A percentile compares a stretch with the other conserved stretches of the same genome.
phyloP scores from a whole-genome alignment of 345 rosid species.

The Corchorus olitorius region DNA sequence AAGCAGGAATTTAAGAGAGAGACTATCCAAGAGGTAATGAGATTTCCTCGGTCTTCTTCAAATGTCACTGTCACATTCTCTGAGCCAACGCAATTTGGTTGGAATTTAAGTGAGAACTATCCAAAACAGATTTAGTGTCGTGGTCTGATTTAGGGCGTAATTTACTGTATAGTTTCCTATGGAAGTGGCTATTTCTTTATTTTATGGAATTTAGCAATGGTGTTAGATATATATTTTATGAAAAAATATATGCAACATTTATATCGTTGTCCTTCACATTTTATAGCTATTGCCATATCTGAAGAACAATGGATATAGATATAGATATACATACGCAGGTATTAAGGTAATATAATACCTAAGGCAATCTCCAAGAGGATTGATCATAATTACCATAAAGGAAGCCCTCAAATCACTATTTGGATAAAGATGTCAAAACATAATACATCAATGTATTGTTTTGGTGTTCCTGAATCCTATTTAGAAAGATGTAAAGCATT shows the following conservation, averaged over 20 bases:
- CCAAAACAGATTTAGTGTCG: not conserved
- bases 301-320: not conserved
- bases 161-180: no score
- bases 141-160: not conserved
- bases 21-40: not conserved
- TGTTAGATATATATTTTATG: not conserved
- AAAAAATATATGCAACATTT: not conserved
- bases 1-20: not conserved
- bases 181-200: not conserved
- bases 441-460: not conserved
- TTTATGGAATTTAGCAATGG: no score
- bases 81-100: not conserved
- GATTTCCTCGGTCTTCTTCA: not conserved
- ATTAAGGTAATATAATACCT: not conserved
- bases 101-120: not conserved
- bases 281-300: not conserved
- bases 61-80: not conserved
- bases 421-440: not conserved
- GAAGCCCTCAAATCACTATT: not conserved
- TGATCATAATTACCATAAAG: not conserved
- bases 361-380: not conserved
- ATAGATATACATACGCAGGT: not conserved
- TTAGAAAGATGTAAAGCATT: conserved; percentile 69
- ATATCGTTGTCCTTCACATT: not conserved
- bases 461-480: conserved; percentile 2